A percentile compares a stretch with the other conserved stretches of the same genome.
These are phyloP conservation scores for Choanephora cucurbitarum DNA, from an alignment of 371 early-diverging fungal species.

Conservation along the genomic window DNA sequence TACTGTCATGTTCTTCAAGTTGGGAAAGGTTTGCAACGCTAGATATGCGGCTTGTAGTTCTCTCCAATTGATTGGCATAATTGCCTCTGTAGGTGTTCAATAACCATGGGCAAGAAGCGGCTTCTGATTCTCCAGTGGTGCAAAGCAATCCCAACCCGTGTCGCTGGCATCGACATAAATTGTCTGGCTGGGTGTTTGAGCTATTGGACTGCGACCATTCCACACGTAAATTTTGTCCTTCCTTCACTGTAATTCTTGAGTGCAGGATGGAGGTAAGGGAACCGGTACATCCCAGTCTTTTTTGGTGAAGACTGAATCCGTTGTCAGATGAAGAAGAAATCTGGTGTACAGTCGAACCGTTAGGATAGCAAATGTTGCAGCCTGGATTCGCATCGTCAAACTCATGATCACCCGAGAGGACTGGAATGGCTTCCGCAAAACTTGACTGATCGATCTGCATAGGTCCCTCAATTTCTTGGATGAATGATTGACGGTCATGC, in stretches of 20 bases:
- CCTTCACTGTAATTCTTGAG: conserved; percentile 1
- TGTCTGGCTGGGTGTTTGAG: neutral
- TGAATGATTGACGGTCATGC: conserved; percentile 17
- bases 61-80: conserved; percentile 21
- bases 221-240: neutral
- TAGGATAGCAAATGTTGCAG: conserved; percentile 13
- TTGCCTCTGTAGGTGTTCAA: conserved; percentile 17
- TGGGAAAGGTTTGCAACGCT: conserved; percentile 4
- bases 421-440: conserved; percentile 1
- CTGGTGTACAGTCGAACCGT: conserved; percentile 12
- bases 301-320: neutral
- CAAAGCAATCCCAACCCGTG: conserved; percentile 16
- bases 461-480: conserved; percentile 21
- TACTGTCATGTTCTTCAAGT: conserved; percentile 1
- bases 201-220: neutral
- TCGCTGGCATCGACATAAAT: conserved; percentile 23
- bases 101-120: conserved; percentile 9
- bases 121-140: conserved; percentile 2
- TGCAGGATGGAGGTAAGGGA: neutral
- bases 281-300: neutral
- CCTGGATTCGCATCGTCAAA: conserved; percentile 13
- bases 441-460: conserved; percentile 11
- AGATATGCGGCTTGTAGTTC: conserved; percentile 15
- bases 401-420: conserved; percentile 7
- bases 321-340: conserved; percentile 4